Conservation (phyloP, 1,139 yeast genomes). For the Candida albicans region DNA sequence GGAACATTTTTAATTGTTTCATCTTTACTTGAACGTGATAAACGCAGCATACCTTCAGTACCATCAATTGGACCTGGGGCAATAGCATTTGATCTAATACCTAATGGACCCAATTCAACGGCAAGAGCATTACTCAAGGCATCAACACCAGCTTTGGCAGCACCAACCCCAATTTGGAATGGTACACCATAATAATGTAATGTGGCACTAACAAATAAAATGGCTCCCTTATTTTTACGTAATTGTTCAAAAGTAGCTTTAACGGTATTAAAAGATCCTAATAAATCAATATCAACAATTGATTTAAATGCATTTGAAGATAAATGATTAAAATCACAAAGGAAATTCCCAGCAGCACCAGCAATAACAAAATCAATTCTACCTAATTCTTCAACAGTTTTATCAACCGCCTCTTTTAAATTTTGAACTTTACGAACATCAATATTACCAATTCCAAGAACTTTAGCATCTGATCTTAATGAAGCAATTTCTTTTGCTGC, state of each 20-base stretch:
- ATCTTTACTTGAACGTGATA: slow-evolving; percentile 37
- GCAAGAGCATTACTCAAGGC: slow-evolving; percentile 84
- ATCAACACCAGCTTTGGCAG: slow-evolving; percentile 95
- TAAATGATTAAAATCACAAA: slow-evolving; percentile 75
- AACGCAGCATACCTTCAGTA: slow-evolving; percentile 79
- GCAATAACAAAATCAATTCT: slow-evolving; percentile 83
- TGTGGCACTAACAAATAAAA: slow-evolving; percentile 85
- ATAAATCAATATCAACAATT: slow-evolving; percentile 80
- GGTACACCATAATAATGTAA: slow-evolving; percentile 91
- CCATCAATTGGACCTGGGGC: slow-evolving; percentile 89
- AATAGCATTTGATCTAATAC: slow-evolving; percentile 77
- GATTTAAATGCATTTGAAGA: slow-evolving; percentile 87
- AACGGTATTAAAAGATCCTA: slow-evolving; percentile 86
- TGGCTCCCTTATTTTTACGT: slow-evolving; percentile 64
- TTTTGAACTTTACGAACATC: slow-evolving; percentile 79
- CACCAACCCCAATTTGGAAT: slow-evolving; percentile 85
- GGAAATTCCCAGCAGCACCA: slow-evolving; percentile 96
- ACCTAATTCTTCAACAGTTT: slow-evolving; percentile 70
- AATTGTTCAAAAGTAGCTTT: slow-evolving; percentile 78
- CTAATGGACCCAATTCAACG: slow-evolving; percentile 88
- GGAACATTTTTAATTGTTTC: slow-evolving; percentile 57
- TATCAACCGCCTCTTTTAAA: slow-evolving; percentile 60
- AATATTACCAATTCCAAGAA: slow-evolving; percentile 66
- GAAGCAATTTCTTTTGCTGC: slow-evolving; percentile 67
- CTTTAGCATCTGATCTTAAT: slow-evolving; percentile 64